Base-by-base conservation (phyloP, 768 basidiomycete genomes). In the Termitomyces sp. region DNA sequence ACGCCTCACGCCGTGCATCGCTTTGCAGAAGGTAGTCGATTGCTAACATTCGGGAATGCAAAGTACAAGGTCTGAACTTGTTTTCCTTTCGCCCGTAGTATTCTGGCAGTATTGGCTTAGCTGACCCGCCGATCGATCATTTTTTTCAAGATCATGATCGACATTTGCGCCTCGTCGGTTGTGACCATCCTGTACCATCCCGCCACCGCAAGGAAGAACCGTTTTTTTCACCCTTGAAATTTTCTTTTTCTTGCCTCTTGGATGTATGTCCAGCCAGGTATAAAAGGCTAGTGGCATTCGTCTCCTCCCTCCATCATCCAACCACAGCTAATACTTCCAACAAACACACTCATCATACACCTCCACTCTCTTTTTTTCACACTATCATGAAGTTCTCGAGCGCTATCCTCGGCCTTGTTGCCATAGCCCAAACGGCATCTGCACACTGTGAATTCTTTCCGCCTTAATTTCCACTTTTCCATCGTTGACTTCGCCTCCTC, bases 341-440 rank as follows among this genome's bases (percentile, higher is more conserved):
- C 17, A n/a, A 29, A 29, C 17, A n/a, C 35, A 37, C 10, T 38
- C 19, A 41, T 37, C 43, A 45, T 27, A 34, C 25, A 45, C 34
- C 3, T 54, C 17, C 38, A 56, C 37, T 19, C 29, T 34, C 49
- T 25, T 45, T 51, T 19, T 21, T 35, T 27, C 34, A 43, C 19
- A 9, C 51, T 34, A 49, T 29, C 25, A 69, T 71, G 68, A 71
- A 71, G 61, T 40, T 69, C 37, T 45, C 62, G 11, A 56, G 32
- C 27, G 52, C 58, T 16, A 52, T 69, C 41, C 32, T 68, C 32
- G 58, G 59, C 17, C 50, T 70, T 45, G 58, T 64, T 23, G 66
- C 65, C 12, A 35, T 59, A 40, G 48, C 61, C 3, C 56, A 62
- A 2, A 45, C 54, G 14, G 63, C 57, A 25, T 64, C 63, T 37